These are phyloP conservation scores for Tricholomella constricta DNA, from an alignment of 768 basidiomycete species.

Conservation along the genomic window DNA sequence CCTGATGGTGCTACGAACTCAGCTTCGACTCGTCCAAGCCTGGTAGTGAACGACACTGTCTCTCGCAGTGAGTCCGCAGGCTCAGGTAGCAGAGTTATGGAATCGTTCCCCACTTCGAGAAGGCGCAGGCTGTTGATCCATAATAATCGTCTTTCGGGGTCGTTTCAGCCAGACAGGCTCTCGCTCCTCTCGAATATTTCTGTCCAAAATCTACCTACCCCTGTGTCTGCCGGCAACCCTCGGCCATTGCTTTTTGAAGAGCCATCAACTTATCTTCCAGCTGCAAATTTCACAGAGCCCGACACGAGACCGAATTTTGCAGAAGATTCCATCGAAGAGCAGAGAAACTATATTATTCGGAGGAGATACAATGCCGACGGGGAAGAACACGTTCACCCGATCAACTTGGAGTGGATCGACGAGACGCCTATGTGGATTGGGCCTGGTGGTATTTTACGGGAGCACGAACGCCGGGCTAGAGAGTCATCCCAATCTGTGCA, in stretches of 20 bases:
- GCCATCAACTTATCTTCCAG: slow-evolving; percentile 34
- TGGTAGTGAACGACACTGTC: slow-evolving; percentile 21
- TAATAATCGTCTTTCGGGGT: slow-evolving; percentile 25
- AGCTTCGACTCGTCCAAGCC: slow-evolving; percentile 16
- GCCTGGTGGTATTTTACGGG: background rate
- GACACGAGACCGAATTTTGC: slow-evolving; percentile 4
- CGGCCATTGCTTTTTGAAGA: slow-evolving; percentile 44
- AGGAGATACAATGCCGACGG: slow-evolving; percentile 37
- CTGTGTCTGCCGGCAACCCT: slow-evolving; percentile 30
- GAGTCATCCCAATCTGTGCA: slow-evolving; percentile 10
- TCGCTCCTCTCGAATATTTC: slow-evolving; percentile 45
- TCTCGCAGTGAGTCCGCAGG: slow-evolving; percentile 6
- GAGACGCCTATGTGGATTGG: slow-evolving; percentile 27
- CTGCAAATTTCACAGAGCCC: slow-evolving; percentile 13
- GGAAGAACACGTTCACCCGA: slow-evolving; percentile 41
- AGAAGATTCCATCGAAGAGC: slow-evolving; percentile 17
- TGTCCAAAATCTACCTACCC: slow-evolving; percentile 40
- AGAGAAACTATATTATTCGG: slow-evolving; percentile 37
- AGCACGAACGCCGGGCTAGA: slow-evolving; percentile 3
- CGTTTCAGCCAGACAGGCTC: slow-evolving; percentile 33
- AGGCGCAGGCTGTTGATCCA: slow-evolving; percentile 20
- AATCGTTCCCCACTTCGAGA: slow-evolving; percentile 19
- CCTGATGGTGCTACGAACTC: background rate
- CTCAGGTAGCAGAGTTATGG: background rate
- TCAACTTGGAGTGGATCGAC: slow-evolving; percentile 42